phyloP scores from a whole-genome alignment of 371 early-diverging fungal genomes.

The Mortierella sp. region DNA sequence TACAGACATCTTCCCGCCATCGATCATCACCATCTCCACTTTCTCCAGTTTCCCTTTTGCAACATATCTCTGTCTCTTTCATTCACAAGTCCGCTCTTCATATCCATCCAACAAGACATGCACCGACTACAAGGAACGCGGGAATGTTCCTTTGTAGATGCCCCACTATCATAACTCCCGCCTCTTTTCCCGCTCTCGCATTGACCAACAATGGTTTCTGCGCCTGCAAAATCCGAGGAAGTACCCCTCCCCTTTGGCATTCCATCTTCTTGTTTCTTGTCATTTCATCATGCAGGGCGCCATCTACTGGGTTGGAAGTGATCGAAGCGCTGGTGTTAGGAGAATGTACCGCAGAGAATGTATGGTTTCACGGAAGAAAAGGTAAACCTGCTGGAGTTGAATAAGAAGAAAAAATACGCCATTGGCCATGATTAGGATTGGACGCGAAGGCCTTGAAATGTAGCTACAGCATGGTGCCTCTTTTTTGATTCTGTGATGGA shows the following conservation, averaged over 20 bases:
- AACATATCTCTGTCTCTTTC: neutral
- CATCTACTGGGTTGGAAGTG: neutral
- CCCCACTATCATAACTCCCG: neutral
- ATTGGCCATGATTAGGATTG: too few species aligned
- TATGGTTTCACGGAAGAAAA: too few species aligned
- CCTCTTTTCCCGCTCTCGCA: neutral
- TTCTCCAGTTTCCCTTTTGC: too few species aligned
- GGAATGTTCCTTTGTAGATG: neutral
- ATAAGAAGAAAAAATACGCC: too few species aligned
- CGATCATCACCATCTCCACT: neutral
- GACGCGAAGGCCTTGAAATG: neutral
- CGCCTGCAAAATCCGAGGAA: neutral
- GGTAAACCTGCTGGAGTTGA: too few species aligned
- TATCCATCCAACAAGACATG: neutral
- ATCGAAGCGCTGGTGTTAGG: neutral
- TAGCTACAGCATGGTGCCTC: neutral
- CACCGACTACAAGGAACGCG: neutral
- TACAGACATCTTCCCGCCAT: neutral
- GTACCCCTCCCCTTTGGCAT: neutral
- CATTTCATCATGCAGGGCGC: neutral
- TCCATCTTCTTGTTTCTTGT: neutral
- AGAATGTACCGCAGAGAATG: neutral
- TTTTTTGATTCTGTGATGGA: neutral
- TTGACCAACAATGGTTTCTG: neutral
- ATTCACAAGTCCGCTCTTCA: slow-evolving; percentile 1